Percentiles rank a stretch among this genome's conserved stretches.
These are phyloP conservation scores for Boletellus dicymbophilus DNA, from an alignment of 1,284 basidiomycete species.

Conservation along the genomic window DNA sequence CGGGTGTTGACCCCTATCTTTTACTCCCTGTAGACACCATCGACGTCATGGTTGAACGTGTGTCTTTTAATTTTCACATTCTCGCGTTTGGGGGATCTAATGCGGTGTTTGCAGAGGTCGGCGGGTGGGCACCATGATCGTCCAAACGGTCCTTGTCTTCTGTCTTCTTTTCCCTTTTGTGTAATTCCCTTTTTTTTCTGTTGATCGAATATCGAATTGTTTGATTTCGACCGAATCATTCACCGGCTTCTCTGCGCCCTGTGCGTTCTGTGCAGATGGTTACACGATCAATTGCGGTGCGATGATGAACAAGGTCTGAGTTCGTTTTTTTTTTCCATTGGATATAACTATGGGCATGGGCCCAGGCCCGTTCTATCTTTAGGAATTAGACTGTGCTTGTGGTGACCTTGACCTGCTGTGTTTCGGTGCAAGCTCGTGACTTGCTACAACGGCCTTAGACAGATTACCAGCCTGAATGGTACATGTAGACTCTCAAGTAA, in stretches of 20 bases:
- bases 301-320: no score
- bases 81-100: slow-evolving; percentile 2
- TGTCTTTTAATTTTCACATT: slow-evolving; percentile 34
- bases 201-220: background rate
- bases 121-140: slow-evolving; percentile 21
- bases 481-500: no score
- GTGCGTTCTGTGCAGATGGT: background rate
- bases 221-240: background rate
- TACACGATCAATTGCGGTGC: no score
- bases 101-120: slow-evolving; percentile 16
- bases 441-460: no score
- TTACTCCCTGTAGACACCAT: slow-evolving; percentile 64
- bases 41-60: slow-evolving; percentile 93
- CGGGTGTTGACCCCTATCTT: slow-evolving; percentile 7
- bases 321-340: no score
- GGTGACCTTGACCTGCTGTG: no score
- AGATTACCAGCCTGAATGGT: no score
- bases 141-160: background rate
- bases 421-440: no score
- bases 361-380: no score
- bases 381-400: no score
- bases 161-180: background rate
- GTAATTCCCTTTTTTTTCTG: slow-evolving; percentile 1
- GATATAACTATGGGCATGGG: no score
- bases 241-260: background rate